Base-by-base conservation (phyloP, 768 basidiomycete species). In the Auricularia sp. region DNA sequence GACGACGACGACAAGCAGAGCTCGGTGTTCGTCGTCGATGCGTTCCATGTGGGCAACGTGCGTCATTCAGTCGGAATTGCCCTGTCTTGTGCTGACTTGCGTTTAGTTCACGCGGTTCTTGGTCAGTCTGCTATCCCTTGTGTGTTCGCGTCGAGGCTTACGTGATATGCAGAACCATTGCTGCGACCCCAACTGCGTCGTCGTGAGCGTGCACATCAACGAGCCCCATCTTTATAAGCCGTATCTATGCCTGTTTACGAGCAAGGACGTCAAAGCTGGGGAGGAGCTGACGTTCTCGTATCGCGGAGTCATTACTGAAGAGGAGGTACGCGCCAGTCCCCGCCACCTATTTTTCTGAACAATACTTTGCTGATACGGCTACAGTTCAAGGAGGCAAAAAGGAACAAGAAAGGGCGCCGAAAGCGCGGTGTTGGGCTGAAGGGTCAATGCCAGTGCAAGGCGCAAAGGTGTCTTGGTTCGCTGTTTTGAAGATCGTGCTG, bases 31-130 rank as follows among this genome's bases (percentile, higher is more conserved):
- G 78, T 79, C 14, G 86, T 95, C 2, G 93, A 96, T 75, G 93
- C 93, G 3, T 96, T 88, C 72, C 92, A 95, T 73, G 86, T 83
- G 21, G 90, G 90, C 11, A 92, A 92, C 73, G 90, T 92, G 72
- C 72, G 87, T 80, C 12, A 36, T 33, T 2, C 33, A 51, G 42
- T 65, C 65, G 58, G 61, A 33, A 56, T 16, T 36, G 10, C 21
- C 29, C 39, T 8, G 12, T 7, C 8, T 42, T 14, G 39, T 42
- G 8, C 7, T 42, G 7, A 42, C 12, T 2, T 42, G 39, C 7
- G 39, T 42, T 14, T 42, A 42, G 93, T 93, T 94, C 74, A 94
- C 93, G n/a, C 84, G 93, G 36, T 96, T 91, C 70, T 74, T 95
- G 68, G 93, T 91, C 71, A 70, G 84, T 78, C 29, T 35, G 11